Evolutionary conservation across 495 filamentous ascomycete species (phyloP).

Genomic region (Lepidopterella palustris): DNA sequence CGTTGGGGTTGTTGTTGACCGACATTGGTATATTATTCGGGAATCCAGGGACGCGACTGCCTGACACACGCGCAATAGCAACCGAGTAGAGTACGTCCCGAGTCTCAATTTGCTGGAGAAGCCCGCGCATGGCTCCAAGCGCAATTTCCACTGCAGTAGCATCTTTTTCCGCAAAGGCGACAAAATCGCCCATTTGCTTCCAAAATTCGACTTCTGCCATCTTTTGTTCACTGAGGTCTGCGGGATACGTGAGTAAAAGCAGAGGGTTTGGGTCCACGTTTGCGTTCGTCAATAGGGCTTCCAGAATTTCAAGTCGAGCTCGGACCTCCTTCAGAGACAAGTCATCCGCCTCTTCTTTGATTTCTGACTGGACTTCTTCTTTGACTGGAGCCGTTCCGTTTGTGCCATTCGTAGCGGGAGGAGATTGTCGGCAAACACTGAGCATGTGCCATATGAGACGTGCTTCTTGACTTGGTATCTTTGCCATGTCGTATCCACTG

Average conservation of each 20-base stretch:
- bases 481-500: slow-evolving; percentile 29
- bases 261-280: slow-evolving; percentile 48
- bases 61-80: slow-evolving; percentile 67
- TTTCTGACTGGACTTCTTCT: slow-evolving; percentile 52
- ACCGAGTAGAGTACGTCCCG: slow-evolving; percentile 90
- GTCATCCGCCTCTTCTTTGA: slow-evolving; percentile 45
- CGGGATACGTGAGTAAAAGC: slow-evolving; percentile 19
- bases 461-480: slow-evolving; percentile 32
- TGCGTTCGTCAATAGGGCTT: slow-evolving; percentile 64
- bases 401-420: slow-evolving; percentile 30
- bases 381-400: slow-evolving; percentile 37
- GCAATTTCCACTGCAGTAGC: slow-evolving; percentile 57
- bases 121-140: slow-evolving; percentile 53
- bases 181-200: slow-evolving; percentile 64
- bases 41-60: slow-evolving; percentile 59
- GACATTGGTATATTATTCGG: slow-evolving; percentile 53
- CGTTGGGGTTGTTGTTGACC: slow-evolving; percentile 60
- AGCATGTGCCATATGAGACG: slow-evolving; percentile 37
- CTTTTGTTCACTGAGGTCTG: slow-evolving; percentile 23
- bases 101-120: slow-evolving; percentile 75
- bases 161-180: slow-evolving; percentile 59
- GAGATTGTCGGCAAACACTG: slow-evolving; percentile 26
- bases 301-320: slow-evolving; percentile 63
- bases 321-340: slow-evolving; percentile 49
- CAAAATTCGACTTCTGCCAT: slow-evolving; percentile 72